Base-by-base conservation (phyloP, 306 rosid genomes). In the Sesbania bispinosa region DNA sequence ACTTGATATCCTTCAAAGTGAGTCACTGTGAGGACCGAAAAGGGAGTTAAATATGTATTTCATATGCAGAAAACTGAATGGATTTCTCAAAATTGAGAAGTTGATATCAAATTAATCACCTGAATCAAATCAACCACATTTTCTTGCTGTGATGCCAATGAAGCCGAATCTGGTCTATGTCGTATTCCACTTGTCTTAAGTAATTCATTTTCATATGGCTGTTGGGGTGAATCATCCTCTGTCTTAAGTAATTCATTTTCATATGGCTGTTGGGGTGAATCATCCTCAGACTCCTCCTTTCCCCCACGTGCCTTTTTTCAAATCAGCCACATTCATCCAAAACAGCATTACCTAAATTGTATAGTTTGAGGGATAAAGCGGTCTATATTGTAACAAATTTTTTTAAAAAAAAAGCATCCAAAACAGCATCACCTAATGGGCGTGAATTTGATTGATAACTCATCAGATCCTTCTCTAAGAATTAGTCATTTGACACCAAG, bases 271-370 rank as follows among this genome's bases (percentile, higher is more conserved):
- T 77, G 83, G 4, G 83, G 54, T 72, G 88, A 81, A 68, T 90
- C 96, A 70, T 35, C 39, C 39, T 83, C 86, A 19, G 85, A 77
- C 83, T 85, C 92, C 76, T 87, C 96, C 77, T 69, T 75, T n/a
- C n/a, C n/a, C n/a, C n/a, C n/a, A n/a, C n/a, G n/a, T n/a, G n/a
- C n/a, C n/a, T n/a, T n/a, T n/a, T n/a, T n/a, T n/a, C n/a, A n/a
- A n/a, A n/a, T n/a, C n/a, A n/a, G n/a, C n/a, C n/a, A n/a, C n/a
- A n/a, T n/a, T n/a, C n/a, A n/a, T n/a, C n/a, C n/a, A n/a, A n/a
- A n/a, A n/a, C n/a, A n/a, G n/a, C n/a, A n/a, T n/a, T n/a, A n/a
- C n/a, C n/a, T n/a, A n/a, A n/a, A n/a, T n/a, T n/a, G n/a, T n/a
- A n/a, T n/a, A n/a, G n/a, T n/a, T n/a, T n/a, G n/a, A n/a, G n/a